Evolutionary conservation across 192 early-diverging fungal species (phyloP).

Genomic region (Physocladia obscura): DNA sequence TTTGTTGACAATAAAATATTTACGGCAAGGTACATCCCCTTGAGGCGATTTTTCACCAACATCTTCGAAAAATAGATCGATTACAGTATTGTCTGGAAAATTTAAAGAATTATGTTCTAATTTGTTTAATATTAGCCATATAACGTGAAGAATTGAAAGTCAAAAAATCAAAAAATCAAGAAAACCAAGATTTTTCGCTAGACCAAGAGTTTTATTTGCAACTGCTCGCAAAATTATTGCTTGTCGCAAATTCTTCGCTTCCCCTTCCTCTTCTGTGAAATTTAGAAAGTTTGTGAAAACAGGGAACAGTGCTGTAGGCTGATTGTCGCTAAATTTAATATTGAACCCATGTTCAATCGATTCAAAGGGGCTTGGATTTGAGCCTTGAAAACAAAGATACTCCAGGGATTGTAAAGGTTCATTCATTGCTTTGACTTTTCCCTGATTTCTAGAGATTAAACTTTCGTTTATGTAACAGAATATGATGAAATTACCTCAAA

Average conservation of each 20-base stretch:
- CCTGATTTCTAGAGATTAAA: not conserved
- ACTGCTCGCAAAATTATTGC: slow-evolving; percentile 38
- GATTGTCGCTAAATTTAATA: not conserved
- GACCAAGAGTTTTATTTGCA: slow-evolving; percentile 12
- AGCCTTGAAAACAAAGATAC: slow-evolving; percentile 46
- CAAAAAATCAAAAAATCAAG: too few relatives aligned
- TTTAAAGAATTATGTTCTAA: slow-evolving; percentile 19
- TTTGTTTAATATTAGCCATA: too few relatives aligned
- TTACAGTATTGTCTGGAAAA: slow-evolving; percentile 16
- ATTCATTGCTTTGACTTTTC: slow-evolving; percentile 9
- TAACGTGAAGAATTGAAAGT: too few relatives aligned
- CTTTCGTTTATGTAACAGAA: not conserved
- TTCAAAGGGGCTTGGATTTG: slow-evolving; percentile 9
- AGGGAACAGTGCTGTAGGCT: not conserved
- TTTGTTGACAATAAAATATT: slow-evolving; percentile 35
- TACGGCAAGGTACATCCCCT: slow-evolving; percentile 29
- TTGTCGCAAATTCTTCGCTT: slow-evolving; percentile 36
- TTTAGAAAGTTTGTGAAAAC: slow-evolving; percentile 24
- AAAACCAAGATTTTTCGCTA: too few relatives aligned
- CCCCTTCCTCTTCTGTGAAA: slow-evolving; percentile 10
- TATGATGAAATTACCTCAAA: slow-evolving; percentile 41
- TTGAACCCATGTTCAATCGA: slow-evolving; percentile 49
- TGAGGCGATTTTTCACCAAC: slow-evolving; percentile 6
- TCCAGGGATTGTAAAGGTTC: slow-evolving; percentile 27
- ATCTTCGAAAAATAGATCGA: slow-evolving; percentile 23